Base-by-base conservation (phyloP, 1,284 basidiomycete species). In the Ceratobasidium sp. region DNA sequence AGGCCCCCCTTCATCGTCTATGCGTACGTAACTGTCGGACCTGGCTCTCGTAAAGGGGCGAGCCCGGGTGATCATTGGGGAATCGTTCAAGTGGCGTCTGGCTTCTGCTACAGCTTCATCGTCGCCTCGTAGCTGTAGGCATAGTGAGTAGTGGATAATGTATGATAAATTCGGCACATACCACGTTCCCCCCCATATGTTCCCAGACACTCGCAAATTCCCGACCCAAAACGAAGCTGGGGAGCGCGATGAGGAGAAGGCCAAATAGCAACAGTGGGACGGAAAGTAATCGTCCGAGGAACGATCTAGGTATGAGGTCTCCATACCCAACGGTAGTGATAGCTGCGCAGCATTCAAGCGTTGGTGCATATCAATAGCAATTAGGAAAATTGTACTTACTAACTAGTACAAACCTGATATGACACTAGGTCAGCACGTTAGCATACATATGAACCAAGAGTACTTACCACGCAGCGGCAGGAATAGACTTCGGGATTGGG, bases 191-290 rank as follows among this genome's bases (percentile, higher is more conserved):
- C 27, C 75, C 74, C 81, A 95, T 93, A 24, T 87, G 86, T 76
- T 95, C 93, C 90, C 93, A 95, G 1, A 95, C 92, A 9, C 90
- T 85, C 75, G 92, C 93, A 81, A 96, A 96, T 80, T 96, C 94
- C 59, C 93, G 84, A 0, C 94, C 94, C 7, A 96, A 88, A 0
- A 96, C 94, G 78, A 96, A 96, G 77, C 90, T 92, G 5, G 94
- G 94, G 1, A 96, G 85, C 0, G 94, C 94, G 79, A 96, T 95
- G 53, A 96, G 85, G 0, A 96, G 85, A 8, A 96, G 84, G 1
- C 94, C 94, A 79, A 94, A 95, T 27, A 93, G 86, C 58, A 96
- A 88, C 24, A 96, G 85, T 0, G 94, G 94, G 0, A 96, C 84
- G 0, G 94, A 94, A 76, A 96, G 84, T 46, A 96, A 83, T 7